Base-by-base conservation (phyloP, 2,329 filamentous ascomycete genomes). In the Allantophomopsis cytisporea region DNA sequence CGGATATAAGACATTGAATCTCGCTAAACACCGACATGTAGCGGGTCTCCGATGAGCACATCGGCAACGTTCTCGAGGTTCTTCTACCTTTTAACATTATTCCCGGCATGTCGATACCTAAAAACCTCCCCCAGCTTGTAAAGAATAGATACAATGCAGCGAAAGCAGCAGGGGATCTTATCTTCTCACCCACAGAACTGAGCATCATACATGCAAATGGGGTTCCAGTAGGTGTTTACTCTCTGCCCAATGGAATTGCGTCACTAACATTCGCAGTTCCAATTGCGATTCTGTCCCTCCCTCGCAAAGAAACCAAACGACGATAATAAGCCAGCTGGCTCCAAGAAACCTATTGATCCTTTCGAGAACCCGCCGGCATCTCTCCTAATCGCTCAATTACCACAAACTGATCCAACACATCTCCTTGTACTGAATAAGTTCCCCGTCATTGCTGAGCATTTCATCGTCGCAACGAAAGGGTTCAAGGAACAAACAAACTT, bases 351-450 rank as follows among this genome's bases (percentile, higher is more conserved):
- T 2, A 65, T 70, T 49, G 71, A 85, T 54, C 78, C 79, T 4
- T 86, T 86, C 55, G 74, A 71, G 28, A 64, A 73, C 43, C 79
- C 79, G 0, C 56, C 67, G 0, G 50, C 62, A 2, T 61, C 66
- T 5, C 60, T 72, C 8, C 67, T 80, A 41, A 61, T 79, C 31
- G 57, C 77, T 34, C 56, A 68, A 13, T 51, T 82, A 7, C 62
- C 62, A 1, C 23, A 28, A 12, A 28, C 23, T 8, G 23, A 28
- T 8, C 61, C 72, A 1, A 56, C 61, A 7, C 80, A 86, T 55
- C 66, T 69, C 42, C 65, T 85, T 33, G 73, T 86, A 1, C 62
- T 86, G 32, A 86, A 86, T 64, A 86, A 85, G 56, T 86, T 81
- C 49, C 79, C 81, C 37, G 60, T 86, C 37, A 77, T 83, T 28